Percentiles rank a stretch among this genome's conserved stretches.
These are phyloP conservation scores for Drosera spatulata DNA, from an alignment of 179 eudicot species.

Conservation along the genomic window DNA sequence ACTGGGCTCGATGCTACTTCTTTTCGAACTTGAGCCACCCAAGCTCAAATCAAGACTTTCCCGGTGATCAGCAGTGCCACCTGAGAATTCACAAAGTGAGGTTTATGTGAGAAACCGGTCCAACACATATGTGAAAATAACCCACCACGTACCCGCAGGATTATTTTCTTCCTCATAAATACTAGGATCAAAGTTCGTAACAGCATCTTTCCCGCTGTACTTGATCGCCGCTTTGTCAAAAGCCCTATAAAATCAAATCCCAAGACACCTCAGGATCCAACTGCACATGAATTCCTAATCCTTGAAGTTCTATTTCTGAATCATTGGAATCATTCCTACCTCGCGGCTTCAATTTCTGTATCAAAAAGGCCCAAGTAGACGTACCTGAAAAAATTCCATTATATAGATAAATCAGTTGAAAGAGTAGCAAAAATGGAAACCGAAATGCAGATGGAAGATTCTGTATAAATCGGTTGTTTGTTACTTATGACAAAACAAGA, in stretches of 20 bases:
- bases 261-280: background rate
- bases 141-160: slow-evolving; percentile 4
- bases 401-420: background rate
- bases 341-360: slow-evolving; percentile 86
- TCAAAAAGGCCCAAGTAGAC: slow-evolving; percentile 88
- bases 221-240: slow-evolving; percentile 89
- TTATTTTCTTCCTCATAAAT: slow-evolving; percentile 60
- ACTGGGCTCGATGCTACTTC: too few species aligned
- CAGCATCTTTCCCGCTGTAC: slow-evolving; percentile 83
- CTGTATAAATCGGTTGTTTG: too few species aligned
- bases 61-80: too few species aligned
- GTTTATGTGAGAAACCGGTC: too few species aligned
- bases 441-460: background rate
- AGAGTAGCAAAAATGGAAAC: background rate
- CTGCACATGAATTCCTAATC: background rate
- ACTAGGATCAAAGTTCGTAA: slow-evolving; percentile 81
- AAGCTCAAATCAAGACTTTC: too few species aligned
- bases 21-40: too few species aligned
- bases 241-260: slow-evolving; percentile 32
- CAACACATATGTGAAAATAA: background rate
- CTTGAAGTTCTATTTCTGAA: too few species aligned
- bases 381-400: slow-evolving; percentile 31
- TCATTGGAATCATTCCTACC: slow-evolving; percentile 17
- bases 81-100: too few species aligned
- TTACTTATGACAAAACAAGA: too few species aligned